Evolutionary conservation across 352 stramenopile genomes (phyloP), one percentile per base, ranked within the genome.

Genomic region (Phytopythium litorale): DNA sequence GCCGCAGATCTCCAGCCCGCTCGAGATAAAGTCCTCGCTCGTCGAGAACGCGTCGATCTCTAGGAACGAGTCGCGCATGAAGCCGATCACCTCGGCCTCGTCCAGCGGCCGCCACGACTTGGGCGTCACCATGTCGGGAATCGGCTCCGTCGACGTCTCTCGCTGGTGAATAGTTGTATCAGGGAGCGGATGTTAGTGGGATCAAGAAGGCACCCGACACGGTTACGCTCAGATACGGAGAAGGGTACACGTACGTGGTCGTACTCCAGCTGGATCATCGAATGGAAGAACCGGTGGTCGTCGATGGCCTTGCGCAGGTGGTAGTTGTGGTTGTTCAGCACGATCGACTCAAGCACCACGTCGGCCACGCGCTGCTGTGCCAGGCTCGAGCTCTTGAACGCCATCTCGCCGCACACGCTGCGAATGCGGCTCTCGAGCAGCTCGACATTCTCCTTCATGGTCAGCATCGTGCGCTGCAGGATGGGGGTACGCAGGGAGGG

Each of bases 231-330:
- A 49, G 19, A 49, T 15, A 8, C 28, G 28, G 28, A 32, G 28
- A 48, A 28, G 46, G 32, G 1, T 28, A 28, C 37, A 76, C 76
- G 68, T 81, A 84, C 76, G 55, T 83, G 70, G n/a, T 84, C 72
- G 54, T 77, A 84, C 62, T 86, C 77, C 56, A 86, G 70, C 51
- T 83, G 74, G 42, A 84, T 49, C 77, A 84, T 86, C 21, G 70
- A 80, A 63, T 86, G 77, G 62, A 86, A 86, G 59, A 86, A 86
- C 35, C 56, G 58, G 61, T 86, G 77, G 52, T 81, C 72, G 52
- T 86, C 75, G 28, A 86, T 68, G 4, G 70, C 70, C 40, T 75
- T 73, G 21, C 71, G 64, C n/a, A 86, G 65, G 32, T 70, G 64
- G 60, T 76, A 82, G 64, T 86, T 86, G 62, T 82, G 69, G 63